A percentile compares a stretch with the other conserved stretches of the same genome.
phyloP scores from a whole-genome alignment of 2,329 filamentous ascomycete species.

The Orbilia ellipsospora region DNA sequence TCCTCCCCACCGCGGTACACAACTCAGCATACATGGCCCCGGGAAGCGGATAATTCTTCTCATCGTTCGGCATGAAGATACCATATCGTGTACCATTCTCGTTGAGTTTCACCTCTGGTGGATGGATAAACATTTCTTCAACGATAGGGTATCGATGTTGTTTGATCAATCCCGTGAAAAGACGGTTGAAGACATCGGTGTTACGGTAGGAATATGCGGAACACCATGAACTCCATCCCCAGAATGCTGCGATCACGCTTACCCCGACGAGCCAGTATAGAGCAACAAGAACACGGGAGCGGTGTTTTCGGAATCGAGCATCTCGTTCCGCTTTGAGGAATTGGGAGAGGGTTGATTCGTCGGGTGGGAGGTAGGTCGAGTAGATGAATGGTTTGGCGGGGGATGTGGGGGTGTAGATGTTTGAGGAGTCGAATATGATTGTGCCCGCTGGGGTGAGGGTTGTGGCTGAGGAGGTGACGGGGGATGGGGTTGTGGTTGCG shows the following conservation, averaged over 20 bases:
- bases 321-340: constrained; percentile 5
- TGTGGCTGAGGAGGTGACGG: constrained; percentile 16
- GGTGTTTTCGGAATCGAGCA: constrained; percentile 6
- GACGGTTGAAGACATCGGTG: constrained; percentile 16
- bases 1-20: constrained; percentile 33
- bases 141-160: neutral
- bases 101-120: constrained; percentile 32
- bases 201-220: constrained; percentile 2
- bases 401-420: constrained; percentile 43
- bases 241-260: constrained; percentile 24
- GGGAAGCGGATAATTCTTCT: constrained; percentile 30
- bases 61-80: constrained; percentile 36
- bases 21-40: constrained; percentile 40
- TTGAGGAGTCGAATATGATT: constrained; percentile 49
- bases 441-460: constrained; percentile 29
- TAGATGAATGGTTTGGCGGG: constrained; percentile 48
- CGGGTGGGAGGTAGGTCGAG: constrained; percentile 30
- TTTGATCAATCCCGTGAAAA: neutral
- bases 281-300: constrained; percentile 7
- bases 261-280: constrained; percentile 32
- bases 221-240: constrained; percentile 26
- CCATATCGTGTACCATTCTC: constrained; percentile 35
- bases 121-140: constrained; percentile 10
- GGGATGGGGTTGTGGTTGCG: constrained; percentile 15
- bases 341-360: constrained; percentile 16